phyloP scores from a whole-genome alignment of 345 rosid genomes.

The Populus tremula region DNA sequence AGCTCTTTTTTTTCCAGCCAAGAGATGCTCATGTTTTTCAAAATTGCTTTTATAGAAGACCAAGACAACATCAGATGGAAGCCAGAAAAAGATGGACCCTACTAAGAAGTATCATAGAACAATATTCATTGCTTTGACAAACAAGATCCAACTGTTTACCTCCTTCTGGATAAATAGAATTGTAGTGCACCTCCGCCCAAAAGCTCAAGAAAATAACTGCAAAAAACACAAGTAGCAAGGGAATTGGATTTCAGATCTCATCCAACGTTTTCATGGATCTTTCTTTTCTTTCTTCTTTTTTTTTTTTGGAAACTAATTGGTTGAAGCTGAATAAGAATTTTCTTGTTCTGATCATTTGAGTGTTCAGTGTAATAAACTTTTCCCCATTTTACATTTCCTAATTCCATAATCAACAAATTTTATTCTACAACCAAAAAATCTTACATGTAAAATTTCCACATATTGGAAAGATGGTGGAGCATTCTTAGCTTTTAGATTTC shows the following conservation, averaged over 20 bases:
- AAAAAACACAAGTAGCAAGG: background rate
- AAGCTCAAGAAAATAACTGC: constrained; percentile 88
- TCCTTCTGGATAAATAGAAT: constrained; percentile 86
- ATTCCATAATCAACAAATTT: too few relatives aligned
- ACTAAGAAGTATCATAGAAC: background rate
- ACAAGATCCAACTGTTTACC: constrained; percentile 36
- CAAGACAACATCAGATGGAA: background rate
- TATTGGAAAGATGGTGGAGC: background rate
- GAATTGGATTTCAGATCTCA: background rate
- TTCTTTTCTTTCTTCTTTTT: background rate
- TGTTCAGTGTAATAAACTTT: background rate
- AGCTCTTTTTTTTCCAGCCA: too few relatives aligned
- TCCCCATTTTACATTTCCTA: background rate
- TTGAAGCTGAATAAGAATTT: background rate
- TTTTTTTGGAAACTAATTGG: background rate
- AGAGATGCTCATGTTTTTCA: too few relatives aligned
- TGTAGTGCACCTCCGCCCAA: constrained; percentile 99
- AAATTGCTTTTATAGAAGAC: background rate
- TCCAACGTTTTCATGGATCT: background rate
- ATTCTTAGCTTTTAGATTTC: background rate
- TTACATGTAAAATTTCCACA: background rate
- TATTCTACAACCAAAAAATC: background rate
- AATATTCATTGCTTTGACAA: background rate
- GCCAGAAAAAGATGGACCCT: background rate
- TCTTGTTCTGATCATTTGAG: background rate